Evolutionary conservation across 192 early-diverging fungal species (phyloP).

Genomic region (Endogone sp.): DNA sequence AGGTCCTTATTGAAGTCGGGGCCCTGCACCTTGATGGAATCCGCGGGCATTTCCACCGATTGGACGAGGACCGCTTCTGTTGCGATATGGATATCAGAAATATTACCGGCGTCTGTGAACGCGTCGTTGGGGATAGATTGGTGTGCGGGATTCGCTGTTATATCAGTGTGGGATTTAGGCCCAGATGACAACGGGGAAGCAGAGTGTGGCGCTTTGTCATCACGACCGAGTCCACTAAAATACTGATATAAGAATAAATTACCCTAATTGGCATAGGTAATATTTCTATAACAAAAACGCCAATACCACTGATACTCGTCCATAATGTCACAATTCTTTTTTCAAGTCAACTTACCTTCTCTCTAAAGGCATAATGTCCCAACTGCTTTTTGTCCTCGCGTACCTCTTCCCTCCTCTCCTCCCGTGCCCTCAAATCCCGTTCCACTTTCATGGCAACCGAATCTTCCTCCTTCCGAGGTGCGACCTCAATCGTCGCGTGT

Average conservation of each 20-base stretch:
- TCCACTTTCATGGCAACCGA: background rate
- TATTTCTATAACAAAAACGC: too few relatives aligned
- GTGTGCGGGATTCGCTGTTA: background rate
- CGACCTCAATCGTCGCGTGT: background rate
- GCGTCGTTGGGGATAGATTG: background rate
- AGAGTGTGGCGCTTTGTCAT: background rate
- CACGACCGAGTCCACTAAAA: background rate
- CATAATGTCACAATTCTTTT: background rate
- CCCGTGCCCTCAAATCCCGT: background rate
- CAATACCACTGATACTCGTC: too few relatives aligned
- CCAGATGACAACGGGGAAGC: background rate
- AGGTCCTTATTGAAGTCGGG: slow-evolving; percentile 92
- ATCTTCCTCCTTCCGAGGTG: background rate
- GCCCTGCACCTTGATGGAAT: slow-evolving; percentile 64
- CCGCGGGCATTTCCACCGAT: slow-evolving; percentile 68
- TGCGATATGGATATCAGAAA: slow-evolving; percentile 22
- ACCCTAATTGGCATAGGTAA: too few relatives aligned
- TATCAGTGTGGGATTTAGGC: background rate
- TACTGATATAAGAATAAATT: too few relatives aligned
- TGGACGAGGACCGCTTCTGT: slow-evolving; percentile 61
- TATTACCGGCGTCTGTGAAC: background rate
- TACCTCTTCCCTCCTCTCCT: background rate
- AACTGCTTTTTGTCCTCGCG: background rate
- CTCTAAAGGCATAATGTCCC: slow-evolving; percentile 5
- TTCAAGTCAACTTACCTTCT: background rate